A percentile compares a stretch with the other conserved stretches of the same genome.
phyloP scores from a whole-genome alignment of 1,284 basidiomycete genomes.

The Puccinia hordei region DNA sequence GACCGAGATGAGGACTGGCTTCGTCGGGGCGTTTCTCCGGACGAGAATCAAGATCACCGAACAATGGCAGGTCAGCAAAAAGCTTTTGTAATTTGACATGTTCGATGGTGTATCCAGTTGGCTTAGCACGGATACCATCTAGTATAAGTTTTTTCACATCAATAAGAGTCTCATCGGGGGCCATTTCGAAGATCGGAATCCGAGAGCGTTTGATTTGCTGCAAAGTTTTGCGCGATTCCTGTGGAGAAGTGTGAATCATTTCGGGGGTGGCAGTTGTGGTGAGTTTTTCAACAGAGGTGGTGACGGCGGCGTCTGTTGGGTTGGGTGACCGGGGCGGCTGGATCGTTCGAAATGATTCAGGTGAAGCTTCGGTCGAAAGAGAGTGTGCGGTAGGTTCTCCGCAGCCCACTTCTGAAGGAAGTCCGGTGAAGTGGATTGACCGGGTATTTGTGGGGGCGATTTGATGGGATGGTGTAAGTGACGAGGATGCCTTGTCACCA shows the following conservation, averaged over 20 bases:
- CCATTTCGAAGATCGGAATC: constrained; percentile 40
- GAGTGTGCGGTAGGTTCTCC: constrained; percentile 20
- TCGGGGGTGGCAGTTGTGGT: constrained; percentile 1
- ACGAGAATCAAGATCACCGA: constrained; percentile 48
- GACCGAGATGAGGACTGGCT: constrained; percentile 42
- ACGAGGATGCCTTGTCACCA: not conserved
- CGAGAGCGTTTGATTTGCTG: constrained; percentile 36
- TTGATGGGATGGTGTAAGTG: constrained; percentile 9
- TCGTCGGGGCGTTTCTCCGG: constrained; percentile 45
- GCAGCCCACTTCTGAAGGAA: constrained; percentile 6
- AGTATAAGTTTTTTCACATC: constrained; percentile 17
- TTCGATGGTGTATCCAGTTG: constrained; percentile 23
- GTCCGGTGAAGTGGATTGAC: not conserved
- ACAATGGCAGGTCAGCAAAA: constrained; percentile 43
- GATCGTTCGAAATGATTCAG: constrained; percentile 19
- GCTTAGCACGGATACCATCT: constrained; percentile 28
- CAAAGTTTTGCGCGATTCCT: constrained; percentile 38
- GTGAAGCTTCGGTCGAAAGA: constrained; percentile 30
- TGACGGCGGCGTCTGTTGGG: not conserved
- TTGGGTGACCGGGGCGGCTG: constrained; percentile 14
- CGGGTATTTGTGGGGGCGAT: constrained; percentile 8
- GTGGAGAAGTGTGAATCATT: not conserved
- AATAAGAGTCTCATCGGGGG: constrained; percentile 39
- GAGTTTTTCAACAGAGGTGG: constrained; percentile 5
- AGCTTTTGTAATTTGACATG: constrained; percentile 42